Percentiles rank a stretch among this genome's conserved stretches.
phyloP scores from a whole-genome alignment of 768 basidiomycete genomes.

The Panaeolus cyanescens region DNA sequence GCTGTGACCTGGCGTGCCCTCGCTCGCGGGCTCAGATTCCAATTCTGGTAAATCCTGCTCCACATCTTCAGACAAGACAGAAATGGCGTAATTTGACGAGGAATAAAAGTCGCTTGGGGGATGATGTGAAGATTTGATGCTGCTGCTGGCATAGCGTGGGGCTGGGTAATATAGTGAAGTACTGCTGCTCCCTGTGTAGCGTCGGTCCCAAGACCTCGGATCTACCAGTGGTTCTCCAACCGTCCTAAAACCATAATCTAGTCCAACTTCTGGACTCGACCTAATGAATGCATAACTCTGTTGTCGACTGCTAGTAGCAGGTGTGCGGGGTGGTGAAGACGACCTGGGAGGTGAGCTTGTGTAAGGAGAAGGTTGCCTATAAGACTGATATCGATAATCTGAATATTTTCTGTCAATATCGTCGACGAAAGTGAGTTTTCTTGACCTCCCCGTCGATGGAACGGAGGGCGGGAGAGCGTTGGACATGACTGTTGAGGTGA shows the following conservation, averaged over 20 bases:
- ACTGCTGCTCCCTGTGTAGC: conserved; percentile 15
- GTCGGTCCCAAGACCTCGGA: conserved; percentile 25
- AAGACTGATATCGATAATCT: neutral
- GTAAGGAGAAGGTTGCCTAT: conserved; percentile 16
- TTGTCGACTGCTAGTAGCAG: conserved; percentile 25
- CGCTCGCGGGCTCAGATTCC: conserved; percentile 25
- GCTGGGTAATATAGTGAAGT: conserved; percentile 15
- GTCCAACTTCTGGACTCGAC: conserved; percentile 35
- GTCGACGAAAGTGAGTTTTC: conserved; percentile 15
- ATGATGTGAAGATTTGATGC: conserved; percentile 8
- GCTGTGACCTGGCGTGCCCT: conserved; percentile 23
- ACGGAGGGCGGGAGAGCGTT: conserved; percentile 28
- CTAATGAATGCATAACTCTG: conserved; percentile 32
- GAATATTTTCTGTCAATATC: conserved; percentile 1
- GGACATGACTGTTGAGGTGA: conserved; percentile 48
- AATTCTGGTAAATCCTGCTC: conserved; percentile 21
- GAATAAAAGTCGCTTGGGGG: conserved; percentile 26
- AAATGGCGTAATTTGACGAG: conserved; percentile 25
- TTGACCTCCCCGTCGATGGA: conserved; percentile 20
- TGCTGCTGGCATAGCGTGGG: conserved; percentile 4
- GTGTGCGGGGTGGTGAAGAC: conserved; percentile 42
- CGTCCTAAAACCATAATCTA: conserved; percentile 21
- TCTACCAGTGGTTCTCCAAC: conserved; percentile 27
- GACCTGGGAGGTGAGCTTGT: conserved; percentile 38
- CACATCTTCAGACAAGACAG: conserved; percentile 31